Evolutionary conservation across 1,284 basidiomycete species (phyloP), one percentile per base, ranked within the genome.

Genomic region (Tylopilus orsonianus): DNA sequence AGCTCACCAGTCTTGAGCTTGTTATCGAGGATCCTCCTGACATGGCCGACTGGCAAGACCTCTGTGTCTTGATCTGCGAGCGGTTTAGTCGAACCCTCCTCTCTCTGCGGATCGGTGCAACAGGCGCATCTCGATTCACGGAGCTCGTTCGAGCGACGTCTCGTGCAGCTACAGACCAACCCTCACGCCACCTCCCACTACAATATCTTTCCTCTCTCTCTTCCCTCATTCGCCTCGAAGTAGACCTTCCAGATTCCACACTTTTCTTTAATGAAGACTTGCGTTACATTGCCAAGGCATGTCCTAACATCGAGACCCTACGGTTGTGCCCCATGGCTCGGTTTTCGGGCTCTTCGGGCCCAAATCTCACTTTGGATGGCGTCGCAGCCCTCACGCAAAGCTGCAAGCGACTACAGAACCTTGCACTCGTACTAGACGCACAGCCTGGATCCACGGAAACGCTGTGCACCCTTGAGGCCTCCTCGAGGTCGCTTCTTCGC

Each of bases 21-120:
- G 71, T 81, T 58, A 81, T 90, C 53, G 87, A 89, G 55, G 87
- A 89, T 58, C 85, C 87, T 13, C 84, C 85, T 12, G 78, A 82
- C 56, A 75, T 74, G 50, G 75, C 76, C 12, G 85, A 87, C 59
- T 90, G 87, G 87, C 79, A 79, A 55, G 79, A 86, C 52, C 71
- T 89, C 18, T 85, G 78, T 39, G 66, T 67, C 34, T 63, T 84
- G 58, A 72, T 90, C 42, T 80, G 75, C 54, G 80, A 85, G 53
- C 71, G 75, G 55, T 87, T 86, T 57, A 73, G 75, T 19, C 62
- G 72, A 44, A 77, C 80, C 8, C 70, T 90, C 41, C 76, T 79
- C 60, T 76, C 76, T 10, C 64, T 89, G 48, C 76, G 77, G 46
- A 74, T 89, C 53, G 68, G 73, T 23, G 81, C 85, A 10, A 83